phyloP scores from a whole-genome alignment of 208 protist genomes.

The Wallacemonas collosoma region DNA sequence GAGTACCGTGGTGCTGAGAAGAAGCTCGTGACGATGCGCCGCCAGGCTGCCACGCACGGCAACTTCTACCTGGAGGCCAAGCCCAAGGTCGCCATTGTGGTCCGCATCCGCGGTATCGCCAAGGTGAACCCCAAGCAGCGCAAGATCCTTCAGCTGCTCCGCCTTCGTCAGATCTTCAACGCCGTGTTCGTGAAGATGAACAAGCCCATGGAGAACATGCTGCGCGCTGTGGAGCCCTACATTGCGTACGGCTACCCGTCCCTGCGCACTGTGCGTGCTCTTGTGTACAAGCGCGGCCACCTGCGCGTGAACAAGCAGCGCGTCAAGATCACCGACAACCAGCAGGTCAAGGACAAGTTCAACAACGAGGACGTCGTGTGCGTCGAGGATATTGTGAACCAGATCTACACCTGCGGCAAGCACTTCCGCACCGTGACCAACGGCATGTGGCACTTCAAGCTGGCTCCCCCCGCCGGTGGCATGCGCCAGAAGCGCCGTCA shows the following conservation, averaged over 20 bases:
- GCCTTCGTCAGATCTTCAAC: constrained; percentile 99
- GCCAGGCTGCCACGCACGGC: constrained; percentile 91
- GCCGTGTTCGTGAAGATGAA: constrained; percentile 99
- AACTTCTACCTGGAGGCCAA: constrained; percentile 98
- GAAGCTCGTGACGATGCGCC: constrained; percentile 79
- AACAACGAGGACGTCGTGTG: constrained; percentile 96
- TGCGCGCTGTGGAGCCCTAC: constrained; percentile 98
- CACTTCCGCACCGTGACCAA: constrained; percentile 98
- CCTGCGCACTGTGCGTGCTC: constrained; percentile 96
- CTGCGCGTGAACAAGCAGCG: constrained; percentile 98
- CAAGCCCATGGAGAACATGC: constrained; percentile 99
- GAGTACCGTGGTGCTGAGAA: constrained; percentile 96
- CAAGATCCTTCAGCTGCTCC: constrained; percentile 99
- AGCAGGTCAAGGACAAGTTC: constrained; percentile 96
- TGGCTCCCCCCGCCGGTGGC: constrained; percentile 95
- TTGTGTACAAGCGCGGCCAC: constrained; percentile 99
- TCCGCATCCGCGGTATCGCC: constrained; percentile 99
- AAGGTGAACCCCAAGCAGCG: constrained; percentile 96
- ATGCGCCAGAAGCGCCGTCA: constrained; percentile 96
- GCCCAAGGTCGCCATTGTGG: constrained; percentile 99
- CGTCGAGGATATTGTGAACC: constrained; percentile 99
- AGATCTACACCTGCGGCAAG: constrained; percentile 99
- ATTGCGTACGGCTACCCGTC: constrained; percentile 99
- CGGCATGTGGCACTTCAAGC: constrained; percentile 99
- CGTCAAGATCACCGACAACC: constrained; percentile 96